Conservation (phyloP, 352 stramenopile genomes). For the Globisporangium viniferum region DNA sequence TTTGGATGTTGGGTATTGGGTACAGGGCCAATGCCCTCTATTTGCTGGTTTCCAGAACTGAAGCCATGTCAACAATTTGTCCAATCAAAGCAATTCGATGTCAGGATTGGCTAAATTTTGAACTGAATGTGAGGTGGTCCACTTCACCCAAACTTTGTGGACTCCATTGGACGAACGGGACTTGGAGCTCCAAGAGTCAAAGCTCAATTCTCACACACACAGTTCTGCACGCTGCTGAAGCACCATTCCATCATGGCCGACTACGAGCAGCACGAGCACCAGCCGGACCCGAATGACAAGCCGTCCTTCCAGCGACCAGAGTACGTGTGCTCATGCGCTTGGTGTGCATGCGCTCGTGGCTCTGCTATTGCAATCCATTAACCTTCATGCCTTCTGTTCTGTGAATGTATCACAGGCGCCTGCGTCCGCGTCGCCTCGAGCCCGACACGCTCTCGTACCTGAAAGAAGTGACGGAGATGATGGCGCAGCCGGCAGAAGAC, state of each 20-base stretch:
- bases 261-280: slow-evolving; percentile 8
- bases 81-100: too few species aligned
- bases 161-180: slow-evolving; percentile 6
- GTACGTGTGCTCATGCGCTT: slow-evolving; percentile 10
- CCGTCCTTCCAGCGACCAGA: slow-evolving; percentile 16
- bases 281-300: slow-evolving; percentile 9
- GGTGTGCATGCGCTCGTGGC: background rate
- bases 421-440: slow-evolving; percentile 73
- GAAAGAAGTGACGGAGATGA: slow-evolving; percentile 79
- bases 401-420: slow-evolving; percentile 30
- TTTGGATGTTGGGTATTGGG: too few species aligned
- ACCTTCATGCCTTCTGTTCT: background rate
- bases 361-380: background rate
- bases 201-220: background rate
- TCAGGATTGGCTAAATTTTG: too few species aligned
- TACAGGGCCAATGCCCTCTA: too few species aligned
- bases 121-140: background rate
- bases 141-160: too few species aligned
- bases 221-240: background rate
- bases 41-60: too few species aligned
- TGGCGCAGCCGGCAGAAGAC: slow-evolving; percentile 51
- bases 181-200: slow-evolving; percentile 3
- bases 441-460: slow-evolving; percentile 78
- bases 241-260: background rate
- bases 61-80: too few species aligned